phyloP scores from a whole-genome alignment of 352 stramenopile species.

The Thalassiosira mediterranea region DNA sequence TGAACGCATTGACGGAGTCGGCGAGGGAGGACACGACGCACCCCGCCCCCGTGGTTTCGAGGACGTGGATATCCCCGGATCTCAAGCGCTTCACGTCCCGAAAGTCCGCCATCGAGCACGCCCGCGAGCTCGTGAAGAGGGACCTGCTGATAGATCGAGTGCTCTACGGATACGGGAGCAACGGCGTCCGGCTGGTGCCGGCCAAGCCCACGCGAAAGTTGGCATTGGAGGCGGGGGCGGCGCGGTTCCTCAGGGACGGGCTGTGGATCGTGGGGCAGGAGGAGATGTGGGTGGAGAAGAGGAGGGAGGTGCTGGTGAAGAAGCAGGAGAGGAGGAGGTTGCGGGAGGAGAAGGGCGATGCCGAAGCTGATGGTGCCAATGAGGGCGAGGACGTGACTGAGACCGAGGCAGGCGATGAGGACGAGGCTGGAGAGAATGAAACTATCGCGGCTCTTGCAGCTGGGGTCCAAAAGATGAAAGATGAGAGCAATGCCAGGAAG shows the following conservation, averaged over 20 bases:
- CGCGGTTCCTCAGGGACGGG: conserved; percentile 76
- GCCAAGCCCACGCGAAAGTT: conserved; percentile 58
- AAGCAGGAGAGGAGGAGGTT: conserved; percentile 26
- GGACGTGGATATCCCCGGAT: conserved; percentile 72
- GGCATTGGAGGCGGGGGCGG: conserved; percentile 68
- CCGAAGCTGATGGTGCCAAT: background rate
- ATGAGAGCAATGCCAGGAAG: no score
- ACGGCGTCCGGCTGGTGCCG: conserved; percentile 55
- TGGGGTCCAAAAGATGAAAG: no score
- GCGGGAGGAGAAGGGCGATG: conserved; percentile 10
- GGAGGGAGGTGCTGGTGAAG: conserved; percentile 32
- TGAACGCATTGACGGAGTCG: conserved; percentile 50
- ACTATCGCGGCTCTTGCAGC: background rate
- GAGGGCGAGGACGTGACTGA: background rate
- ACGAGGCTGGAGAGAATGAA: background rate
- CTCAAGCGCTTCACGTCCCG: conserved; percentile 62
- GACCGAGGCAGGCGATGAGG: background rate
- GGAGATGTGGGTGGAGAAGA: conserved; percentile 68
- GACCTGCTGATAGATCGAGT: conserved; percentile 72
- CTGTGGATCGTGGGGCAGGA: conserved; percentile 83
- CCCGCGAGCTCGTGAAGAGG: conserved; percentile 51
- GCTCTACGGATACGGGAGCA: conserved; percentile 64
- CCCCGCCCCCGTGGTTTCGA: conserved; percentile 55
- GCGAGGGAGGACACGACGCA: conserved; percentile 60
- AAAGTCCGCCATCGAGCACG: conserved; percentile 68